Evolutionary conservation across 1,284 basidiomycete genomes (phyloP), one percentile per base, ranked within the genome.

Genomic region (Macrocystidia cucumis): DNA sequence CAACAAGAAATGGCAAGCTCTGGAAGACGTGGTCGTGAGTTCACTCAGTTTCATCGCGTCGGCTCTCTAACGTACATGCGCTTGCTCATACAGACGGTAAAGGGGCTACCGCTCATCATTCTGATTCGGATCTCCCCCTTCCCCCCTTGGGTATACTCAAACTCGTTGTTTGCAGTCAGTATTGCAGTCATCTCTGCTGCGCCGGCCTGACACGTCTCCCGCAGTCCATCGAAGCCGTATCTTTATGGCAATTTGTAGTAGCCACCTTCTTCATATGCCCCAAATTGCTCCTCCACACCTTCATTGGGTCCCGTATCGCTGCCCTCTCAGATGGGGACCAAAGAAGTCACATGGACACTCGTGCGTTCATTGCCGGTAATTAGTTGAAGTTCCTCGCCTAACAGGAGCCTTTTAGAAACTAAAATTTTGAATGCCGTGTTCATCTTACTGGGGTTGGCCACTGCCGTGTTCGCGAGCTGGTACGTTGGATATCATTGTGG

Each of bases 121-220:
- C 67, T 91, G 29, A 80, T 90, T 44, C 75, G 87, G n/a, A 55
- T 86, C 13, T 88, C 82, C 4, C 81, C 88, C 2, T 74, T 91
- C 50, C 85, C 87, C 35, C 85, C 87, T 12, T 82, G 84, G 84
- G 78, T 80, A 1, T 90, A 88, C 50, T 75, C 81, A 9, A 90
- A 88, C 45, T 64, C 78, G 0, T 61, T 89, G 9, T 87, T 90
- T 49, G 78, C 85, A 24, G 83, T 83, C 44, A 60, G 78, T 62
- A 3, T 22, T 32, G n/a, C 4, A 19, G 17, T 32, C 39, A 32
- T 20, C 8, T 8, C 12, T 32, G 18, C 23, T n/a, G 20, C 24
- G 21, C 13, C 7, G 25, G n/a, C 2, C n/a, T 19, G 17, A 6
- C n/a, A 26, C 11, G 27, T 41, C 30, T 43, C 18, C 29, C 12